A percentile compares a stretch with the other conserved stretches of the same genome.
phyloP scores from a whole-genome alignment of 2,329 filamentous ascomycete species.

The Penicillium sp. region DNA sequence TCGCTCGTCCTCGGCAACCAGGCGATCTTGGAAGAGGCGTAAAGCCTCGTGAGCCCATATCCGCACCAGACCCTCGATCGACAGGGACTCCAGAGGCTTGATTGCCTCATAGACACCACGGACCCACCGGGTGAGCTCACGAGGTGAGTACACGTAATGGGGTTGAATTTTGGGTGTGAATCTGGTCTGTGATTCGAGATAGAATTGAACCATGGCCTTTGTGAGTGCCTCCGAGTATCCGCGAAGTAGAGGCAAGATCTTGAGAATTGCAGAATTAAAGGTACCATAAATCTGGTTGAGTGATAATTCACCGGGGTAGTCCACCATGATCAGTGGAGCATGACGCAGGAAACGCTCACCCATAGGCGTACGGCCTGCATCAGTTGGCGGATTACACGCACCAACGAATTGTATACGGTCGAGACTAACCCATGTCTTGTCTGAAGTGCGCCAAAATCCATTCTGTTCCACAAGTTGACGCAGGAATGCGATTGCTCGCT shows the following conservation, averaged over 20 bases:
- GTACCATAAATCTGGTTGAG: conserved; percentile 97
- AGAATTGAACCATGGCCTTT: conserved; percentile 95
- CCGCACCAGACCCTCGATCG: conserved; percentile 83
- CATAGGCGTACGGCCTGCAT: conserved; percentile 91
- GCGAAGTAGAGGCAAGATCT: conserved; percentile 90
- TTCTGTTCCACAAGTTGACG: conserved; percentile 97
- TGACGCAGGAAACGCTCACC: conserved; percentile 91
- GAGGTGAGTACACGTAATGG: conserved; percentile 98
- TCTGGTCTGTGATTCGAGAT: conserved; percentile 84
- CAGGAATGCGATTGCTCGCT: conserved; percentile 94
- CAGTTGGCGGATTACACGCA: conserved; percentile 95
- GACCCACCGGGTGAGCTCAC: conserved; percentile 96
- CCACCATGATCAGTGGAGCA: conserved; percentile 98
- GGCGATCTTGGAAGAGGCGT: conserved; percentile 91
- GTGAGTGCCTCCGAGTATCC: conserved; percentile 93
- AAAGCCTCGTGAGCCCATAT: conserved; percentile 98
- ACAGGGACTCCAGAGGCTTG: conserved; percentile 77
- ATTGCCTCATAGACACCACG: conserved; percentile 97
- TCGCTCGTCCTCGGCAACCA: conserved; percentile 89
- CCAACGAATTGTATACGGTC: conserved; percentile 99
- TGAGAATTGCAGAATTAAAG: conserved; percentile 92
- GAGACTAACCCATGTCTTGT: conserved; percentile 95
- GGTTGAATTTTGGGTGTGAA: conserved; percentile 97
- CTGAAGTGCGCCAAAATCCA: conserved; percentile 95
- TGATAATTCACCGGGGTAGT: conserved; percentile 93